A percentile compares a stretch with the other conserved stretches of the same genome.
phyloP scores from a whole-genome alignment of 2,329 filamentous ascomycete species.

The Celoporthe dispersa region DNA sequence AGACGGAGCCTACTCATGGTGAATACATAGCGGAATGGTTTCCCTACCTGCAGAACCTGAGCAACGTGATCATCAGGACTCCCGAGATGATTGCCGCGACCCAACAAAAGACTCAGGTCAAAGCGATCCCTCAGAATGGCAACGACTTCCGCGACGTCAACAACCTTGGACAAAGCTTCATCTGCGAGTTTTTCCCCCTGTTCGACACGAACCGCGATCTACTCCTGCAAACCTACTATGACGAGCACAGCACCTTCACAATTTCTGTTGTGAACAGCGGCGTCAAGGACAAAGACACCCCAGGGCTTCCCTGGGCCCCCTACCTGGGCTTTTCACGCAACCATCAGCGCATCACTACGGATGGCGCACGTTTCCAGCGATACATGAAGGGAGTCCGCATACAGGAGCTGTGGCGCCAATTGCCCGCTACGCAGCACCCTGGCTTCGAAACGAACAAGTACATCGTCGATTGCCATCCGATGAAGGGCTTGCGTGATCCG shows the following conservation, averaged over 20 bases:
- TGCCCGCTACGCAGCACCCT: slow-evolving; percentile 78
- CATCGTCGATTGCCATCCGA: slow-evolving; percentile 79
- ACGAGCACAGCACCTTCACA: slow-evolving; percentile 75
- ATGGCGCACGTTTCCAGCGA: slow-evolving; percentile 65
- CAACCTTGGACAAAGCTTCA: slow-evolving; percentile 75
- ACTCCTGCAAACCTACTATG: slow-evolving; percentile 72
- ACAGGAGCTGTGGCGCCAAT: slow-evolving; percentile 66
- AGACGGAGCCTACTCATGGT: slow-evolving; percentile 63
- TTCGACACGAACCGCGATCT: slow-evolving; percentile 74
- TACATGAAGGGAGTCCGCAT: slow-evolving; percentile 70
- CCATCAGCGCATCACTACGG: slow-evolving; percentile 66
- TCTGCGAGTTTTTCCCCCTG: slow-evolving; percentile 72
- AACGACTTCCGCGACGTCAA: slow-evolving; percentile 76
- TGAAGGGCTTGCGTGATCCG: slow-evolving; percentile 73
- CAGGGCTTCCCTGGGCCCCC: slow-evolving; percentile 66
- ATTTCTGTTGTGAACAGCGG: slow-evolving; percentile 69
- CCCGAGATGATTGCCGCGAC: slow-evolving; percentile 68
- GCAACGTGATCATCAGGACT: slow-evolving; percentile 74
- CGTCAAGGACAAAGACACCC: slow-evolving; percentile 49
- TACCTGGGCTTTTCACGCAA: slow-evolving; percentile 84
- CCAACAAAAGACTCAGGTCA: slow-evolving; percentile 53
- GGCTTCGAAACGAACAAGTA: slow-evolving; percentile 74
- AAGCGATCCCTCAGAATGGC: slow-evolving; percentile 64
- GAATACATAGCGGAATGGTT: slow-evolving; percentile 80
- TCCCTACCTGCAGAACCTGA: slow-evolving; percentile 77